These are phyloP conservation scores for Juglanconis oblonga DNA, from an alignment of 2,329 filamentous ascomycete species.

Conservation along the genomic window DNA sequence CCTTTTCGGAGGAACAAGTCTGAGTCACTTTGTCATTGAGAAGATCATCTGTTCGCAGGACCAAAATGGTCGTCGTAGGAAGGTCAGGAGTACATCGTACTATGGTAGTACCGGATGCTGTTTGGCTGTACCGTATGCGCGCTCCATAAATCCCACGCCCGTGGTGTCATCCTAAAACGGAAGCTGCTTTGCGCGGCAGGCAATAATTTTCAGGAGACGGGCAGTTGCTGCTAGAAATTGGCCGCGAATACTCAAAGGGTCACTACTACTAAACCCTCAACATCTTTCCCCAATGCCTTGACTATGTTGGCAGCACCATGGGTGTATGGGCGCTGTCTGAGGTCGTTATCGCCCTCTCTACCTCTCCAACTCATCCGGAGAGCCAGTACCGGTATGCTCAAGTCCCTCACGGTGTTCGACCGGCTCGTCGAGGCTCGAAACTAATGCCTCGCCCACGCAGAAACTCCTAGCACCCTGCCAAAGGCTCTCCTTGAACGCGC, in stretches of 20 bases:
- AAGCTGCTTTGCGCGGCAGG: slow-evolving; percentile 6
- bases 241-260: too few relatives aligned
- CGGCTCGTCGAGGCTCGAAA: background rate
- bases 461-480: slow-evolving; percentile 36
- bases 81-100: too few relatives aligned
- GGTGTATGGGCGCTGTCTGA: slow-evolving; percentile 51
- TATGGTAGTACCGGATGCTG: too few relatives aligned
- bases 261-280: background rate
- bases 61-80: too few relatives aligned
- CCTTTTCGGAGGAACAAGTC: too few relatives aligned
- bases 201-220: slow-evolving; percentile 5
- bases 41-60: too few relatives aligned
- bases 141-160: background rate
- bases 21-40: too few relatives aligned
- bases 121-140: too few relatives aligned
- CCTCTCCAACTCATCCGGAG: slow-evolving; percentile 34
- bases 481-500: slow-evolving; percentile 59
- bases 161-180: background rate
- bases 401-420: background rate
- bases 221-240: background rate
- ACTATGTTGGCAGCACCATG: slow-evolving; percentile 44
- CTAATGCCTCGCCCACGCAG: slow-evolving; percentile 14
- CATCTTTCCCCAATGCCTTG: slow-evolving; percentile 10
- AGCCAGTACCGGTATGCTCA: slow-evolving; percentile 42
- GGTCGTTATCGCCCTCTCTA: slow-evolving; percentile 30